Conservation (phyloP, 495 filamentous ascomycete species). For the Apiosordaria backusii region DNA sequence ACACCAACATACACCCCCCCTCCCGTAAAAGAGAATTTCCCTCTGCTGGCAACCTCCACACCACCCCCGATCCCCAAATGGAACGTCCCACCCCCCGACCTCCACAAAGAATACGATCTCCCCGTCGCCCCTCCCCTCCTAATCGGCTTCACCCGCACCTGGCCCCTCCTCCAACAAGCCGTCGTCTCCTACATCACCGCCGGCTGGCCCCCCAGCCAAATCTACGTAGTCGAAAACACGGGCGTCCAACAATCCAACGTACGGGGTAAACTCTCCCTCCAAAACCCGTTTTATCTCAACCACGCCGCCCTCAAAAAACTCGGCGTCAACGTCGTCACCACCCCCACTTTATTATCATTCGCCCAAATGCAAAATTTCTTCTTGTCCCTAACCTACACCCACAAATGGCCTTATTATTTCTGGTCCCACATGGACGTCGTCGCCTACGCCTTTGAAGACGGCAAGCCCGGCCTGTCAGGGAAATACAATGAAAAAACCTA, state of each 20-base stretch:
- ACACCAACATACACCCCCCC: conserved; percentile 33
- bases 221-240: conserved; percentile 62
- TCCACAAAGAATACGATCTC: conserved; percentile 36
- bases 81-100: conserved; percentile 36
- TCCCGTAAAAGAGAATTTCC: conserved; percentile 39
- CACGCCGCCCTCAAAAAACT: conserved; percentile 49
- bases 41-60: conserved; percentile 31
- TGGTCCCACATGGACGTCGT: conserved; percentile 59
- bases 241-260: conserved; percentile 56
- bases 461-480: conserved; percentile 24
- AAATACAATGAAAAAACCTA: conserved; percentile 36
- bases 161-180: conserved; percentile 56
- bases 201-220: conserved; percentile 59
- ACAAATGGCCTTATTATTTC: conserved; percentile 57
- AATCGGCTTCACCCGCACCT: conserved; percentile 59
- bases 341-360: conserved; percentile 57
- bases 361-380: conserved; percentile 64
- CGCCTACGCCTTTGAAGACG: conserved; percentile 51
- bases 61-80: conserved; percentile 44
- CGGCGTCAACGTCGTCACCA: conserved; percentile 55
- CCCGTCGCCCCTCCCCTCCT: conserved; percentile 47
- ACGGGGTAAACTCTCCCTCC: conserved; percentile 47
- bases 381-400: conserved; percentile 50
- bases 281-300: conserved; percentile 62
- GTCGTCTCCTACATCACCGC: conserved; percentile 59